Evolutionary conservation across 2,329 filamentous ascomycete genomes (phyloP).

Genomic region (Helicocarpus griseus): DNA sequence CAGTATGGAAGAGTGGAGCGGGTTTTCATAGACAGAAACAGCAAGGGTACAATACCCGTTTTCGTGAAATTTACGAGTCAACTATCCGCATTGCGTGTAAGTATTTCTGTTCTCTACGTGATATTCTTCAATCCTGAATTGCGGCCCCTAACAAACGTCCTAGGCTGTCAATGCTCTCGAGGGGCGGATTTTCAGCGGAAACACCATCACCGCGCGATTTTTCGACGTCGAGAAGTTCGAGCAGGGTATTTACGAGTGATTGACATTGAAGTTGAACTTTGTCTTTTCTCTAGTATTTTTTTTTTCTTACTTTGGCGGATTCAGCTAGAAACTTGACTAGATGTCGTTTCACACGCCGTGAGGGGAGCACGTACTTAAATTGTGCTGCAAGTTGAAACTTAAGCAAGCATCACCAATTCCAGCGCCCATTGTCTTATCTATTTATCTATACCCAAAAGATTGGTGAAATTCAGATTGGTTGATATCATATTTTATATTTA

Average conservation of each 20-base stretch:
- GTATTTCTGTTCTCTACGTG: conserved; percentile 24
- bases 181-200: conserved; percentile 80
- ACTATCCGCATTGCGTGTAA: conserved; percentile 72
- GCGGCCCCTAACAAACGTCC: conserved; percentile 8
- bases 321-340: no score
- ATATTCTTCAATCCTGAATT: not conserved
- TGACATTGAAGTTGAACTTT: conserved; percentile 6
- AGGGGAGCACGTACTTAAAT: no score
- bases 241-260: conserved; percentile 44
- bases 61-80: conserved; percentile 90
- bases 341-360: no score
- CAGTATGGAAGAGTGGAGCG: conserved; percentile 77
- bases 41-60: conserved; percentile 50
- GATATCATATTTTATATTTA: no score
- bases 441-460: no score
- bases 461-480: no score
- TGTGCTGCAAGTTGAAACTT: no score
- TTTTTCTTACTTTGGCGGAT: conserved; percentile 1
- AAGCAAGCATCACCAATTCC: no score
- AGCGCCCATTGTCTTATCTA: no score
- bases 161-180: conserved; percentile 85
- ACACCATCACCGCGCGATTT: conserved; percentile 70
- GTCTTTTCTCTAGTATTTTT: conserved; percentile 2
- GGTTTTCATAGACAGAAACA: conserved; percentile 60
- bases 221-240: conserved; percentile 80